These are phyloP conservation scores for Thermoascus crustaceus DNA, from an alignment of 2,329 filamentous ascomycete genomes.

Conservation along the genomic window DNA sequence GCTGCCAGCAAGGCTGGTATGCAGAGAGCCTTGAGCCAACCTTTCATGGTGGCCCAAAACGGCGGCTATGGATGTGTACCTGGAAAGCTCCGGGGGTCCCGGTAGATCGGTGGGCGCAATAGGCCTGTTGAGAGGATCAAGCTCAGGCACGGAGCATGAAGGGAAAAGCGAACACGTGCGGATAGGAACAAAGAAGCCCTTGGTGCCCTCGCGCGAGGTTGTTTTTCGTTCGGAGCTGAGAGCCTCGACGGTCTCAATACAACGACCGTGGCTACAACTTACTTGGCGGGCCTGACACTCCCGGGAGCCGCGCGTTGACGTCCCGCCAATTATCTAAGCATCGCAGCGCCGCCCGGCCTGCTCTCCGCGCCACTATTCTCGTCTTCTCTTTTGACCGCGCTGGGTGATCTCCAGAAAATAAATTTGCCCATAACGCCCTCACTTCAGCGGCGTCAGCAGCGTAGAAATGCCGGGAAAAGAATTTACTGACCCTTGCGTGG, in stretches of 20 bases:
- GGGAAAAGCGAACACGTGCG: not conserved
- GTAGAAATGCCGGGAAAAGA: conserved; percentile 26
- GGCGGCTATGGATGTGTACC: too few relatives aligned
- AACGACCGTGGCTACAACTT: conserved; percentile 9
- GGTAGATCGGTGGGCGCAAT: not conserved
- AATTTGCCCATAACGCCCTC: too few relatives aligned
- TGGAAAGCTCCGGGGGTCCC: conserved; percentile 1
- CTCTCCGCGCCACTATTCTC: too few relatives aligned
- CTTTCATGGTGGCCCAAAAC: conserved; percentile 28
- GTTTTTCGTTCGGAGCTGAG: too few relatives aligned
- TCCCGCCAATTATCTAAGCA: conserved; percentile 22
- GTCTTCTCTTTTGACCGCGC: too few relatives aligned
- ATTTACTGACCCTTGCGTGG: conserved; percentile 40
- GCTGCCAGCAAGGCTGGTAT: conserved; percentile 31
- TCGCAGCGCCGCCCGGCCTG: conserved; percentile 12
- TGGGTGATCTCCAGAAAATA: too few relatives aligned
- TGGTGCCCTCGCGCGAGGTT: too few relatives aligned
- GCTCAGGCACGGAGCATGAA: not conserved
- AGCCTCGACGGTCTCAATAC: too few relatives aligned
- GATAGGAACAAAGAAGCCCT: not conserved
- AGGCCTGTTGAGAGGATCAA: not conserved
- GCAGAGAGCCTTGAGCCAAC: conserved; percentile 29
- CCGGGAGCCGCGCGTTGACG: conserved; percentile 18
- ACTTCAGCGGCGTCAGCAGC: not conserved
- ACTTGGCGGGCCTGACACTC: conserved; percentile 17